phyloP scores from a whole-genome alignment of 768 basidiomycete genomes.

The Daedalea quercina region DNA sequence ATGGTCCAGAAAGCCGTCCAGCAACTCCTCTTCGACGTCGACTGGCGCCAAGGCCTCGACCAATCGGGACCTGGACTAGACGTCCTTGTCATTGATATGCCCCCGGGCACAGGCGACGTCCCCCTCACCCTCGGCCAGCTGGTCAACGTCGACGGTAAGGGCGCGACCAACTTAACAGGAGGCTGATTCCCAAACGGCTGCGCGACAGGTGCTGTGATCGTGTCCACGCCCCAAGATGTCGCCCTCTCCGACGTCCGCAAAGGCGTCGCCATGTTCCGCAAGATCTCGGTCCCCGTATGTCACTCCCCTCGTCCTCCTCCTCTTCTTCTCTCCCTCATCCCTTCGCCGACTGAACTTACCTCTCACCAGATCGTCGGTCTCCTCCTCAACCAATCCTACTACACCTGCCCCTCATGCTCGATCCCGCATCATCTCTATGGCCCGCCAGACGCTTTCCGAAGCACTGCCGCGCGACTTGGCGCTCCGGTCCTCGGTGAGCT shows the following conservation, averaged over 20 bases:
- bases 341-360: no score
- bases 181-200: not conserved
- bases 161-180: not conserved
- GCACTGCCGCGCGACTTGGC: conserved; percentile 48
- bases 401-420: conserved; percentile 68
- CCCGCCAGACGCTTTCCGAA: conserved; percentile 53
- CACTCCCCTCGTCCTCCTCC: not conserved
- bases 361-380: conserved; percentile 80
- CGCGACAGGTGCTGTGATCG: conserved; percentile 75
- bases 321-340: not conserved
- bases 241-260: conserved; percentile 88
- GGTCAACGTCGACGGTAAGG: conserved; percentile 73
- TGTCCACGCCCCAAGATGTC: conserved; percentile 94
- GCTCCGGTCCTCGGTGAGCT: conserved; percentile 72
- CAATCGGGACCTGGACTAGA: conserved; percentile 54
- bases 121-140: conserved; percentile 88
- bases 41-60: conserved; percentile 51
- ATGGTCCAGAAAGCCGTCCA: conserved; percentile 99
- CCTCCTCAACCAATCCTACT: conserved; percentile 84
- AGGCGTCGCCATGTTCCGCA: conserved; percentile 88
- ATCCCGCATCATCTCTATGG: conserved; percentile 66
- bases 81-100: conserved; percentile 89
- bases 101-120: conserved; percentile 96
- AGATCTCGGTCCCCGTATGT: conserved; percentile 80
- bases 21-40: conserved; percentile 92